Conservation (phyloP, 352 stramenopile genomes). For the Pythium sp. region DNA sequence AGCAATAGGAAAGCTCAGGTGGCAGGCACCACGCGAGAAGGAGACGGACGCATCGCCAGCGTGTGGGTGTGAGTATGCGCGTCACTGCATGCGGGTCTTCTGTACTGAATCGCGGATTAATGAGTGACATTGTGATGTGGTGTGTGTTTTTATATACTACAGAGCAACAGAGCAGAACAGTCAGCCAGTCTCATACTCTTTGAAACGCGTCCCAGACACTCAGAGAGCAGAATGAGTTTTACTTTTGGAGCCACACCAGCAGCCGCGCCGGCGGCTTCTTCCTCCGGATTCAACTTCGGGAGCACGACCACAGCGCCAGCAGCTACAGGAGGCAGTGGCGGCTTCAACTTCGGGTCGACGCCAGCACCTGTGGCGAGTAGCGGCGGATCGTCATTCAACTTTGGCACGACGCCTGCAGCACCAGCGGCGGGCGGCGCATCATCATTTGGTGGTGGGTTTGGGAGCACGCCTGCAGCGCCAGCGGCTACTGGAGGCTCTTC, state of each 20-base stretch:
- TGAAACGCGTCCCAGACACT: neutral
- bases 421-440: slow-evolving; percentile 7
- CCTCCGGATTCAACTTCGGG: slow-evolving; percentile 40
- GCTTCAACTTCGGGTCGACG: slow-evolving; percentile 34
- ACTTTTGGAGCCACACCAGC: slow-evolving; percentile 42
- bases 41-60: neutral
- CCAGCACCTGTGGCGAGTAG: slow-evolving; percentile 9
- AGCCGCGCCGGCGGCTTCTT: slow-evolving; percentile 18
- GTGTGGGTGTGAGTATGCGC: neutral
- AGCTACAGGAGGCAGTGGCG: slow-evolving; percentile 8
- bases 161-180: neutral
- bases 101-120: neutral
- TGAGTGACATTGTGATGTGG: neutral
- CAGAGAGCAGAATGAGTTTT: slow-evolving; percentile 32
- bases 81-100: neutral
- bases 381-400: slow-evolving; percentile 16
- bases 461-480: neutral
- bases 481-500: neutral
- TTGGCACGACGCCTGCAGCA: slow-evolving; percentile 10
- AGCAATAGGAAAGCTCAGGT: neutral
- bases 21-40: neutral
- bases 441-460: slow-evolving; percentile 19
- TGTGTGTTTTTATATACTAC: neutral
- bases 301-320: slow-evolving; percentile 13
- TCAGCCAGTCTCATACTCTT: neutral